Conservation (phyloP, 495 filamentous ascomycete genomes). For the Aspergillus steynii region DNA sequence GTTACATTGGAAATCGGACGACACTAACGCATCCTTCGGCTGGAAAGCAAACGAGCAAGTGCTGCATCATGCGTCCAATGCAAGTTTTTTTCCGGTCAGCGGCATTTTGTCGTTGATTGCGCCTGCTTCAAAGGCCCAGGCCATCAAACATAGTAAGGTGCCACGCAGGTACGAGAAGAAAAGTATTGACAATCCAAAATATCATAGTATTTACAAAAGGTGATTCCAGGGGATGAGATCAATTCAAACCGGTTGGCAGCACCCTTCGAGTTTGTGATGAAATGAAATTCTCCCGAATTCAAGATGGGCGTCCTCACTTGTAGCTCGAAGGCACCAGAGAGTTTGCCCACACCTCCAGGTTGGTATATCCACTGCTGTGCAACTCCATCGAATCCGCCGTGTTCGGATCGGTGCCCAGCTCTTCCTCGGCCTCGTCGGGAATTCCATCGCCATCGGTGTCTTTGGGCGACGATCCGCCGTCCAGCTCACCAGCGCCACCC, state of each 20-base stretch:
- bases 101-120: not conserved
- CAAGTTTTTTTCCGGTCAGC: too few species aligned
- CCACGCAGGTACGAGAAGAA: not conserved
- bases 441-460: constrained; percentile 23
- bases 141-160: too few species aligned
- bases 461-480: constrained; percentile 8
- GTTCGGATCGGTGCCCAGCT: constrained; percentile 18
- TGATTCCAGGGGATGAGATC: not conserved
- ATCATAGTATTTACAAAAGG: not conserved
- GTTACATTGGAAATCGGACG: not conserved
- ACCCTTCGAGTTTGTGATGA: too few species aligned
- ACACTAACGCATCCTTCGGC: not conserved
- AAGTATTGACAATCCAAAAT: not conserved
- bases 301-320: not conserved
- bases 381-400: constrained; percentile 17
- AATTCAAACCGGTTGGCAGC: too few species aligned
- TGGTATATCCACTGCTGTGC: constrained; percentile 20
- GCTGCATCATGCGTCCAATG: not conserved
- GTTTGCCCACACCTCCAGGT: constrained; percentile 23
- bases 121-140: too few species aligned
- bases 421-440: constrained; percentile 18
- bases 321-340: constrained; percentile 19
- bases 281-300: not conserved
- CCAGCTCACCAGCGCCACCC: constrained; percentile 15
- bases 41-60: not conserved